These are phyloP conservation scores for Nigrospora osmanthi DNA, from an alignment of 2,329 filamentous ascomycete genomes.

Conservation along the genomic window DNA sequence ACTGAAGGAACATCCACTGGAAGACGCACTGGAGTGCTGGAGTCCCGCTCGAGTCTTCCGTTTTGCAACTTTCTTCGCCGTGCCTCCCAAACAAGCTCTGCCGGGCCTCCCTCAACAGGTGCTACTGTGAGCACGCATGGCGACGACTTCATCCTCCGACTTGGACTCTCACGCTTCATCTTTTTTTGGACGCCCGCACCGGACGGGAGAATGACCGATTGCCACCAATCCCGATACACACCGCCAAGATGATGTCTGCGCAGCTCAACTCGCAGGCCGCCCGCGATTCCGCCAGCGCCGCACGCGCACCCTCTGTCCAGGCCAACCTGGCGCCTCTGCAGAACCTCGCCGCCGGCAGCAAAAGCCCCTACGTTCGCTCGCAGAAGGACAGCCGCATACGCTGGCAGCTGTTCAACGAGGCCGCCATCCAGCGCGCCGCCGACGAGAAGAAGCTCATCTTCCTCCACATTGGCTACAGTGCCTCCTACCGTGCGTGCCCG, in stretches of 20 bases:
- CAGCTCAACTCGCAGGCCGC: conserved; percentile 18
- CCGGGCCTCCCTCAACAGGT: no score
- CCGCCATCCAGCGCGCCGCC: conserved; percentile 69
- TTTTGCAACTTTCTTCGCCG: no score
- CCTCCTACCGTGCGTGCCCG: conserved; percentile 74
- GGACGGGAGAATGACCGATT: no score
- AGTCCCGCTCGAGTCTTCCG: no score
- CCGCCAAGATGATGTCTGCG: conserved; percentile 21
- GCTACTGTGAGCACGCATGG: no score
- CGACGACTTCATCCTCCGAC: no score
- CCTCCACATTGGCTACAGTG: conserved; percentile 88
- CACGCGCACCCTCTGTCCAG: not conserved
- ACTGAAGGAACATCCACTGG: no score
- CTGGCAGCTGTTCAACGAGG: conserved; percentile 83
- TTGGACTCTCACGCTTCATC: no score
- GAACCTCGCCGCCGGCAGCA: conserved; percentile 29
- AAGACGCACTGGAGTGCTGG: no score
- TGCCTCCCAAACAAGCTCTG: no score
- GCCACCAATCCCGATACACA: not conserved
- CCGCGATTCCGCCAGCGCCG: conserved; percentile 1
- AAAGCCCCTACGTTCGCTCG: conserved; percentile 54
- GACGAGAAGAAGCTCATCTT: conserved; percentile 84
- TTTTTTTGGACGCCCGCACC: no score
- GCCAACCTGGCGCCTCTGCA: conserved; percentile 2
- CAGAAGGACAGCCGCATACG: conserved; percentile 77